phyloP scores from a whole-genome alignment of 768 basidiomycete genomes.

The Piloderma croceum region DNA sequence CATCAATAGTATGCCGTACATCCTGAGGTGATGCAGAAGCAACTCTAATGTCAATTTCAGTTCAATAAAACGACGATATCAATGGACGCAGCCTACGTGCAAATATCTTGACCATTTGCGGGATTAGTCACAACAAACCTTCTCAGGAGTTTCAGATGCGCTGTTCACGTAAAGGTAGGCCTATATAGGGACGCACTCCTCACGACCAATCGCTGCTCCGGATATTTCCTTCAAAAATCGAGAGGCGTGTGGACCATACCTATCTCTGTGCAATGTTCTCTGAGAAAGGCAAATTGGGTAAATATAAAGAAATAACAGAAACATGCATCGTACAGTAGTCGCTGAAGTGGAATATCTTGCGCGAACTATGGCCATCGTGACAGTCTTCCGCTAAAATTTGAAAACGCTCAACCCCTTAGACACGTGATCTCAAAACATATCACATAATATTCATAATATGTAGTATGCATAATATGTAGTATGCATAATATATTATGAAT shows the following conservation, averaged over 20 bases:
- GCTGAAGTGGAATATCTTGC: too few relatives aligned
- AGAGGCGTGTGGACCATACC: slow-evolving; percentile 8
- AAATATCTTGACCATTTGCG: slow-evolving; percentile 56
- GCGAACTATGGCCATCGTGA: too few relatives aligned
- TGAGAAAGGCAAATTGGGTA: slow-evolving; percentile 1
- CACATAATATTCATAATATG: too few relatives aligned
- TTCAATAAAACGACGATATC: not conserved
- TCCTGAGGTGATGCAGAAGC: slow-evolving; percentile 45
- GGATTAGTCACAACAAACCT: slow-evolving; percentile 62
- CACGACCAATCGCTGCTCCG: slow-evolving; percentile 1
- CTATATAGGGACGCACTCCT: slow-evolving; percentile 10
- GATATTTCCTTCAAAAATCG: not conserved
- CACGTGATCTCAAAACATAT: too few relatives aligned
- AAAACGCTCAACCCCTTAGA: too few relatives aligned
- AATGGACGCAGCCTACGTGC: slow-evolving; percentile 38
- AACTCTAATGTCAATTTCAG: slow-evolving; percentile 36
- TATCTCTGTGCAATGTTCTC: slow-evolving; percentile 7
- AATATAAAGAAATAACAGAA: not conserved
- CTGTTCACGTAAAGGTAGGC: slow-evolving; percentile 13
- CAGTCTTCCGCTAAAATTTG: too few relatives aligned
- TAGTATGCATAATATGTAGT: too few relatives aligned
- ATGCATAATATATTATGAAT: too few relatives aligned
- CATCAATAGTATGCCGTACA: slow-evolving; percentile 45
- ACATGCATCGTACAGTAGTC: too few relatives aligned
- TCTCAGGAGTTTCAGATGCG: not conserved